Evolutionary conservation across 129 eudicot species (phyloP).

Genomic region (Centella asiatica): DNA sequence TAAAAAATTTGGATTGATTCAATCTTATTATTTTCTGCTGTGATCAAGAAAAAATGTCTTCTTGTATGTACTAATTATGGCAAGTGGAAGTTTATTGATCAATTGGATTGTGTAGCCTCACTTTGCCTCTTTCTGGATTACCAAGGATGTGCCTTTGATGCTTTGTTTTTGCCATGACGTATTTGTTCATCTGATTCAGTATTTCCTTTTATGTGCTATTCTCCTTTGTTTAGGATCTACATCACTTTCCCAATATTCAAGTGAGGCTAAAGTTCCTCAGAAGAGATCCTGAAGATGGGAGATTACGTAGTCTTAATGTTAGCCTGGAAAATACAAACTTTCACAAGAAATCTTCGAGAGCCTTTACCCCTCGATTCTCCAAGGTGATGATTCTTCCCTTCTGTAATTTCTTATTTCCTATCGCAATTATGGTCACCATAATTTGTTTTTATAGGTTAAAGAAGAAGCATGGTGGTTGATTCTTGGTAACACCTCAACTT

Average conservation of each 20-base stretch:
- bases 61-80: background rate
- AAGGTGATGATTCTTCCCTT: slow-evolving; percentile 40
- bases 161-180: background rate
- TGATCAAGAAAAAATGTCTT: background rate
- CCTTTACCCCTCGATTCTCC: slow-evolving; percentile 81
- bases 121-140: background rate
- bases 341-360: slow-evolving; percentile 50
- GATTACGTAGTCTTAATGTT: slow-evolving; percentile 35
- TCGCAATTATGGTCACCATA: slow-evolving; percentile 9
- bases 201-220: background rate
- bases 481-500: slow-evolving; percentile 66
- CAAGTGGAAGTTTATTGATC: background rate
- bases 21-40: background rate
- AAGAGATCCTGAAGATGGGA: slow-evolving; percentile 20
- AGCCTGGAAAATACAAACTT: slow-evolving; percentile 54
- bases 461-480: slow-evolving; percentile 97
- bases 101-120: background rate
- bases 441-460: slow-evolving; percentile 42
- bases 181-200: background rate
- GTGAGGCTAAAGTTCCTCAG: slow-evolving; percentile 52
- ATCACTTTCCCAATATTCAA: slow-evolving; percentile 66
- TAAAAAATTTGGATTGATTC: too few relatives aligned
- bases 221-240: slow-evolving; percentile 50
- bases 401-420: background rate
- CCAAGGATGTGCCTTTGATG: background rate